Conservation (phyloP, 495 filamentous ascomycete genomes). For the Tuber magnatum region DNA sequence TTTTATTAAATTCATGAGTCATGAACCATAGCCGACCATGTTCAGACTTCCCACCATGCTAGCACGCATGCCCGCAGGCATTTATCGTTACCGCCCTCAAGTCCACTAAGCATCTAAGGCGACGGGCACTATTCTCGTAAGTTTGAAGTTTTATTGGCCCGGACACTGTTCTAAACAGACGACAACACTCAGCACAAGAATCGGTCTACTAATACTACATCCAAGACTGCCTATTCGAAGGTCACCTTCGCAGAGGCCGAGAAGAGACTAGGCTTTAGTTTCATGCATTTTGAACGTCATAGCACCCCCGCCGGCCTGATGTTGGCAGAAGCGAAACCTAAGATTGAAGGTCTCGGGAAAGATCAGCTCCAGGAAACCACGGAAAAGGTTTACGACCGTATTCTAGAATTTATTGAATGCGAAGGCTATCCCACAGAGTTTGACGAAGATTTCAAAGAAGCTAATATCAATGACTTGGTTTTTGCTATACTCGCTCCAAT, state of each 20-base stretch:
- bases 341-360: neutral
- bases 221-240: neutral
- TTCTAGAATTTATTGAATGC: conserved; percentile 16
- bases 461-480: too few species aligned
- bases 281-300: neutral
- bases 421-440: conserved; percentile 20
- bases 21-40: neutral
- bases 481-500: too few species aligned
- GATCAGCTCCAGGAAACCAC: conserved; percentile 6
- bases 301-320: neutral
- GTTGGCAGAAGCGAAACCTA: neutral
- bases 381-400: conserved; percentile 12
- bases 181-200: too few species aligned
- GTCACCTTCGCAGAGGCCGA: conserved; percentile 7
- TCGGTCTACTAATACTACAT: too few species aligned
- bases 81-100: neutral
- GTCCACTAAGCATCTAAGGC: neutral
- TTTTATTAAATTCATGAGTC: neutral
- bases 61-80: neutral
- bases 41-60: neutral
- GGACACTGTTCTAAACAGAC: too few species aligned
- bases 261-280: conserved; percentile 10
- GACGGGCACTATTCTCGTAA: neutral
- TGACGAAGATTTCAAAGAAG: too few species aligned
- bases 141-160: too few species aligned